Conservation (phyloP, 805 yeast genomes). For the Cyberlindnera mississippiensis region DNA sequence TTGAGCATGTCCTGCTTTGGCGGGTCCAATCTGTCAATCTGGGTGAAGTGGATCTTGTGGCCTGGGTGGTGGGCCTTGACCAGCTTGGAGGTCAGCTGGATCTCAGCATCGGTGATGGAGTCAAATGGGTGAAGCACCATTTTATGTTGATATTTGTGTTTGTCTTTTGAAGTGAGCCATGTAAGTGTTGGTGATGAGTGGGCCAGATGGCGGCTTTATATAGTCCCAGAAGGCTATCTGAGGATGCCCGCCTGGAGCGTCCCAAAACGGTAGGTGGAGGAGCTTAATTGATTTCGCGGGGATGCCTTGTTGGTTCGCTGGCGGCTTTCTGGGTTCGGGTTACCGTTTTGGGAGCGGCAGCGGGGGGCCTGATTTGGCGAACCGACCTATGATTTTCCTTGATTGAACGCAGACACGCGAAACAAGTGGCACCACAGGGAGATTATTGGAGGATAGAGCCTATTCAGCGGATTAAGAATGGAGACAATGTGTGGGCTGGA, state of each 20-base stretch:
- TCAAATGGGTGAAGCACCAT: conserved; percentile 51
- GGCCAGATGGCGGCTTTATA: background rate
- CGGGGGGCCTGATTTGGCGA: too few relatives aligned
- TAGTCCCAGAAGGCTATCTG: too few relatives aligned
- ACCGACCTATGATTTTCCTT: too few relatives aligned
- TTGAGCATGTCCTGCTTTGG: conserved; percentile 69
- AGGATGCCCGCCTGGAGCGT: conserved; percentile 9
- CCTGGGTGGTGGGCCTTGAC: conserved; percentile 56
- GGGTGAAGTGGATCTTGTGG: conserved; percentile 56
- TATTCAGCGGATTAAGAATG: too few relatives aligned
- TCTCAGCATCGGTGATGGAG: conserved; percentile 53
- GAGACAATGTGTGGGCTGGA: background rate
- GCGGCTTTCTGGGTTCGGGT: conserved; percentile 3
- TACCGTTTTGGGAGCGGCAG: conserved; percentile 6
- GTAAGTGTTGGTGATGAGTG: background rate
- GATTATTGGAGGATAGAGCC: too few relatives aligned
- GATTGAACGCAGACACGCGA: too few relatives aligned
- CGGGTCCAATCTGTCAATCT: conserved; percentile 69
- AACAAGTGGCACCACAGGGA: too few relatives aligned
- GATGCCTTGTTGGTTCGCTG: background rate
- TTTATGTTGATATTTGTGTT: background rate
- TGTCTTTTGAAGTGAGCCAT: too few relatives aligned
- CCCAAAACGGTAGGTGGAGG: conserved; percentile 12
- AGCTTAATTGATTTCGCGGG: background rate
- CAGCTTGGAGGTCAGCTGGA: conserved; percentile 53